A percentile compares a stretch with the other conserved stretches of the same genome.
These are phyloP conservation scores for Diphasiastrum complanatum DNA, from an alignment of 83 land plant genomes.

Conservation along the genomic window DNA sequence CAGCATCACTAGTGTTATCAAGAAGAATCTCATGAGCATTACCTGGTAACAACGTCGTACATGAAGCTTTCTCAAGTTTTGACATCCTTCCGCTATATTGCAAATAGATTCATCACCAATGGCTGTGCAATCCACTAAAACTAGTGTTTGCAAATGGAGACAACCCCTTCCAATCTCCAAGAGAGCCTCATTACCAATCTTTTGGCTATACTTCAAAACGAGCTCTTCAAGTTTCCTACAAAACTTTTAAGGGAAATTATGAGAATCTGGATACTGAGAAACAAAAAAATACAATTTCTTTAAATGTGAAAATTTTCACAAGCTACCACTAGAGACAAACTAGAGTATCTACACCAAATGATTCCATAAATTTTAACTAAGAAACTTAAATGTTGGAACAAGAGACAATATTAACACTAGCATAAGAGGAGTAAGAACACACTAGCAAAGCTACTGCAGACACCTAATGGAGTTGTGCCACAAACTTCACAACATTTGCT, in stretches of 20 bases:
- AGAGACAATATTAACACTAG: too few species aligned
- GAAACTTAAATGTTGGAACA: too few species aligned
- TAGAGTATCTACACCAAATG: too few species aligned
- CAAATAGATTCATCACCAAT: slow-evolving; percentile 70
- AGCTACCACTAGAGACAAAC: too few species aligned
- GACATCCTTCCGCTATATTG: slow-evolving; percentile 64
- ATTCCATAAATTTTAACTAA: too few species aligned
- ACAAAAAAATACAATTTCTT: not conserved
- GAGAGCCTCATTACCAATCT: slow-evolving; percentile 54
- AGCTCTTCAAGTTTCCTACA: slow-evolving; percentile 70
- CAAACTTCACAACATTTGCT: too few species aligned
- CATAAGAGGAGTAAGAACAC: too few species aligned
- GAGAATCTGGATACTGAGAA: not conserved
- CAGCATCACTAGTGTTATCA: not conserved
- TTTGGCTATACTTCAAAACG: slow-evolving; percentile 68
- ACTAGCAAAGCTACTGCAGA: too few species aligned
- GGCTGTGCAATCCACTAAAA: slow-evolving; percentile 71
- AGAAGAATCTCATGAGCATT: not conserved
- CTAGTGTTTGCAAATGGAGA: slow-evolving; percentile 55
- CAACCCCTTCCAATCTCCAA: slow-evolving; percentile 73
- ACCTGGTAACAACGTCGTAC: slow-evolving; percentile 93
- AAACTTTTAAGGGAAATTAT: not conserved
- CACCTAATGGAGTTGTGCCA: too few species aligned
- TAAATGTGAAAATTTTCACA: too few species aligned
- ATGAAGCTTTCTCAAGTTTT: slow-evolving; percentile 65